Evolutionary conservation across 2,329 filamentous ascomycete species (phyloP), one percentile per base, ranked within the genome.

Genomic region (Chrysosporium keratinophilum): DNA sequence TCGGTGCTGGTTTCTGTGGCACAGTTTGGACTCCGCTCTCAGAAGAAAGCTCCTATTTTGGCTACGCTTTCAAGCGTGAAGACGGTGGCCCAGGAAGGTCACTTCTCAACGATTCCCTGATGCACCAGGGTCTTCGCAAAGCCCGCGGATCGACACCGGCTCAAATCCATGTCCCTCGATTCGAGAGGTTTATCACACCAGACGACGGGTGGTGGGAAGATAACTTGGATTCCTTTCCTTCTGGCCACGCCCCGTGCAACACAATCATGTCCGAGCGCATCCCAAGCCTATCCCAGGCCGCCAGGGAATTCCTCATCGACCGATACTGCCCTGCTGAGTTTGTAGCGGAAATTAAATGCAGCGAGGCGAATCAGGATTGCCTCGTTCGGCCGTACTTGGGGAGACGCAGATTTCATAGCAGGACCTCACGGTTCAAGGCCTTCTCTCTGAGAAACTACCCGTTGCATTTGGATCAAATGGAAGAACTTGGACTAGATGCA

Each of bases 321-420:
- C 56, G 47, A 11, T 73, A 67, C 56, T 73, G 69, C 41, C 62
- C 67, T 0, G 15, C 56, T 2, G 37, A 57, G 0, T 50, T 70
- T 0, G 31, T 17, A 5, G 4, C 50, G 1, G 53, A 62, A 15
- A 69, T 71, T n/a, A 56, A 63, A 33, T 14, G 5, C 11, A 67
- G 69, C 37, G 50, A 57, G 1, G 62, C 61, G 3, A 71, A 76
- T 47, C 57, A 69, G n/a, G 71, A 76, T 54, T 80, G 76, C 45
- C 63, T 81, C 0, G 62, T 78, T 10, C 71, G 77, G 1, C 68
- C 71, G 0, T 80, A 79, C 47, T 62, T 80, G 0, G 77, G 77
- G 5, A 67, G 69, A 17, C 57, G 62, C 34, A 58, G 64, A 6
- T 37, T 52, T n/a, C 19, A 49, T 42, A 40, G 39, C 28, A 58